Evolutionary conservation across 139 green algal species (phyloP).

Genomic region (Nannochloris sp.): DNA sequence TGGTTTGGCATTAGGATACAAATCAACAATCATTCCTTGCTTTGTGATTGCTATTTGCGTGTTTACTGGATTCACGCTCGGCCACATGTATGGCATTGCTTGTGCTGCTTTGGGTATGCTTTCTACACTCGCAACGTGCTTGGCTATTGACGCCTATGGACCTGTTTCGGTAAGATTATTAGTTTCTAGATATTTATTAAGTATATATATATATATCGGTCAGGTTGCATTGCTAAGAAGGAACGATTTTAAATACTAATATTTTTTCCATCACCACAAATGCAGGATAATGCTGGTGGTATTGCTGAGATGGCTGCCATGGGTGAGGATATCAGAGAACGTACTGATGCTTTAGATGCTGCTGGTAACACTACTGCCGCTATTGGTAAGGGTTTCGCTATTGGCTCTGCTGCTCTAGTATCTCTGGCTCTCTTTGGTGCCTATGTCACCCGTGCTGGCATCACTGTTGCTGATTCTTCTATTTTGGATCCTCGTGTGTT

Average conservation of each 20-base stretch:
- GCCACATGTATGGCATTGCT: constrained; percentile 92
- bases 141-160: constrained; percentile 95
- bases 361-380: constrained; percentile 98
- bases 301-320: constrained; percentile 98
- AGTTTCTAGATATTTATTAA: constrained; percentile 40
- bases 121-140: constrained; percentile 81
- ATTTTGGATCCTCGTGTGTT: constrained; percentile 91
- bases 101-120: constrained; percentile 95
- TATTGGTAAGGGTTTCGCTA: constrained; percentile 98
- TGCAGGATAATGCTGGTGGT: constrained; percentile 92
- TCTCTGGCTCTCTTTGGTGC: constrained; percentile 96
- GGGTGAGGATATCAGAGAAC: constrained; percentile 94
- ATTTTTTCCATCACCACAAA: constrained; percentile 71
- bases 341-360: constrained; percentile 93
- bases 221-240: not conserved
- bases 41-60: constrained; percentile 84
- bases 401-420: constrained; percentile 94
- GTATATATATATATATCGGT: not conserved
- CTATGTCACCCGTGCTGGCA: constrained; percentile 80
- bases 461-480: constrained; percentile 74
- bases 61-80: constrained; percentile 76
- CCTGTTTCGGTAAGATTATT: constrained; percentile 95
- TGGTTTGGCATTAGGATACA: constrained; percentile 95
- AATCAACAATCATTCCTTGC: constrained; percentile 88
- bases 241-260: not conserved